Evolutionary conservation across 2,329 filamentous ascomycete genomes (phyloP).

Genomic region (Fusarium albosuccineum): DNA sequence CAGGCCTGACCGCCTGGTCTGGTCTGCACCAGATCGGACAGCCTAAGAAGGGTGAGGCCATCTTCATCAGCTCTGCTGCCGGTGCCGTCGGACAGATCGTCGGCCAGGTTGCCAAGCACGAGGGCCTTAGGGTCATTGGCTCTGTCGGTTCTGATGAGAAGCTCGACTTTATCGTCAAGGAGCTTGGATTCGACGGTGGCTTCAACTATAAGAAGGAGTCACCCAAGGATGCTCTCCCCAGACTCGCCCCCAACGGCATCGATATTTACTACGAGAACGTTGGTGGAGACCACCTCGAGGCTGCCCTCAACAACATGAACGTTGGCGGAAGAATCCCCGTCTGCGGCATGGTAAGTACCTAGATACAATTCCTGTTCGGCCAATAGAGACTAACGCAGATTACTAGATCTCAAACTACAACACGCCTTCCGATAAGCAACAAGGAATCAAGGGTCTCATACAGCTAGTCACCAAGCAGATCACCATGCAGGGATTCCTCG

Average conservation of each 20-base stretch:
- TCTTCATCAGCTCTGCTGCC: slow-evolving; percentile 84
- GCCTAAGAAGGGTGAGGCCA: slow-evolving; percentile 76
- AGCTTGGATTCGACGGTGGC: slow-evolving; percentile 68
- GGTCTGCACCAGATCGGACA: slow-evolving; percentile 74
- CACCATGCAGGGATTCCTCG: slow-evolving; percentile 82
- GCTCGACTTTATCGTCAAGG: slow-evolving; percentile 71
- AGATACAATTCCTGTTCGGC: fast-evolving
- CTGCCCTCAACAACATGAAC: slow-evolving; percentile 64
- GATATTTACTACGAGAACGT: slow-evolving; percentile 75
- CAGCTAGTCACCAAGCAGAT: slow-evolving; percentile 76
- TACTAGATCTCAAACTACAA: slow-evolving; percentile 75
- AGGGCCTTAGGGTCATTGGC: slow-evolving; percentile 83
- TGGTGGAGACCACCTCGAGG: slow-evolving; percentile 65
- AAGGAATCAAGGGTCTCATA: slow-evolving; percentile 76
- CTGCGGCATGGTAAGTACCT: slow-evolving; percentile 68
- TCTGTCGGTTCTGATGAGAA: slow-evolving; percentile 86
- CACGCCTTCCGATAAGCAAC: slow-evolving; percentile 62
- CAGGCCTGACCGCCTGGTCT: slow-evolving; percentile 78
- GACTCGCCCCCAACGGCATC: slow-evolving; percentile 81
- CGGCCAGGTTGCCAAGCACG: slow-evolving; percentile 85
- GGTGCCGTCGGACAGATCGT: slow-evolving; percentile 88
- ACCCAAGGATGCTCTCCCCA: slow-evolving; percentile 73
- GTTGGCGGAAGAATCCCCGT: slow-evolving; percentile 73
- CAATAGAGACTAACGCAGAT: neutral
- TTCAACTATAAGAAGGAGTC: slow-evolving; percentile 93